Conservation (phyloP, 148 eudicot genomes). For the Fallopia convolvulus region DNA sequence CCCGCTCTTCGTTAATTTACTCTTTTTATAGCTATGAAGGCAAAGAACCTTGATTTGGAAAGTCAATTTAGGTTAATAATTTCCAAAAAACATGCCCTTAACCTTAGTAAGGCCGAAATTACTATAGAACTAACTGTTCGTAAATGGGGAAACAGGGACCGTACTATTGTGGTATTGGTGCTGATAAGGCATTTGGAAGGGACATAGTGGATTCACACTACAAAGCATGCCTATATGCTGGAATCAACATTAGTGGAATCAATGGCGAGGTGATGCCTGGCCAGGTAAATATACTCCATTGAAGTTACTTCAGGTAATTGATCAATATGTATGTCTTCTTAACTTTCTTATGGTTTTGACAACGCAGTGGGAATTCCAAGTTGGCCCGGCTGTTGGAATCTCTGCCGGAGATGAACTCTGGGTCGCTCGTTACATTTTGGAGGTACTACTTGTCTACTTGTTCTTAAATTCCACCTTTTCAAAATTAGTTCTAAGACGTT, state of each 20-base stretch:
- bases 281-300: conserved; percentile 27
- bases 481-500: too few relatives aligned
- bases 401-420: conserved; percentile 45
- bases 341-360: neutral
- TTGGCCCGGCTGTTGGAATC: conserved; percentile 38
- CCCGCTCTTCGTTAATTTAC: neutral
- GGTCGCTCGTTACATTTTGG: conserved; percentile 44
- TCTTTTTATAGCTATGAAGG: neutral
- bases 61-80: too few relatives aligned
- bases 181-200: conserved; percentile 16
- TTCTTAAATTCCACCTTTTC: neutral
- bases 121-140: neutral
- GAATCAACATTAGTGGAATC: conserved; percentile 55
- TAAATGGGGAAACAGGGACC: neutral
- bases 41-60: too few relatives aligned
- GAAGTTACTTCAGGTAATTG: neutral
- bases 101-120: too few relatives aligned
- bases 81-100: too few relatives aligned
- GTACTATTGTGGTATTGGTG: conserved; percentile 13
- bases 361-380: conserved; percentile 51
- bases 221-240: conserved; percentile 59
- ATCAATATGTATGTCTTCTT: neutral
- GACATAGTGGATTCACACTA: conserved; percentile 62
- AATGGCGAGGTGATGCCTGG: conserved; percentile 76
- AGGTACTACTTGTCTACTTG: conserved; percentile 18